Evolutionary conservation across 2,329 filamentous ascomycete species (phyloP).

Genomic region (Aureobasidium mangrovei): DNA sequence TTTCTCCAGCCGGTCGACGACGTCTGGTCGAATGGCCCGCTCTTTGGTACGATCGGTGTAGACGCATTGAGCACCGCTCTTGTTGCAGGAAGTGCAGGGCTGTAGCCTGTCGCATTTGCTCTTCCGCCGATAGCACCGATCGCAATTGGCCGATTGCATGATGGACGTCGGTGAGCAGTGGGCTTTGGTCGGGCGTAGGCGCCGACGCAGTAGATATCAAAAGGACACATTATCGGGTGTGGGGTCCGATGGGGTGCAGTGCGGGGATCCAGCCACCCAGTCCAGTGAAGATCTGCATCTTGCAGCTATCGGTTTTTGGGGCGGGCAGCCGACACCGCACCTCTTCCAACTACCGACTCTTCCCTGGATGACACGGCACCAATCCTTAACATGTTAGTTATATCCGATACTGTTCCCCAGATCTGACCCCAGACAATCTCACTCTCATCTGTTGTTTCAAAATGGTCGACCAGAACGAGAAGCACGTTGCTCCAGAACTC

Average conservation of each 20-base stretch:
- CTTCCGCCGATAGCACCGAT: conserved; percentile 36
- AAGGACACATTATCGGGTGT: neutral
- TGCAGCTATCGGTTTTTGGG: neutral
- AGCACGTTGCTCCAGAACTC: neutral
- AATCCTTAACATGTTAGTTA: neutral
- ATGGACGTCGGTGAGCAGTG: neutral
- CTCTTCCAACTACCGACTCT: neutral
- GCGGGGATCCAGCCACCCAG: neutral
- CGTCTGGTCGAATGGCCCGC: conserved; percentile 23
- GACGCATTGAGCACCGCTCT: conserved; percentile 28
- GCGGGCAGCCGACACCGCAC: neutral
- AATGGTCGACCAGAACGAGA: neutral
- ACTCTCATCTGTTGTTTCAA: neutral
- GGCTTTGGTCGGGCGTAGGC: neutral
- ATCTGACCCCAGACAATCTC: neutral
- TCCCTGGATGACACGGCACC: neutral
- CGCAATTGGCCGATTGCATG: conserved; percentile 23
- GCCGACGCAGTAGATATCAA: neutral
- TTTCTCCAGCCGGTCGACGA: conserved; percentile 30
- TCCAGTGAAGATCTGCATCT: neutral
- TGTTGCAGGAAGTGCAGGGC: conserved; percentile 32
- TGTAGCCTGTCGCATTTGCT: conserved; percentile 34
- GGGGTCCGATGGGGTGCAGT: neutral
- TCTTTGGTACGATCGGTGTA: conserved; percentile 28
- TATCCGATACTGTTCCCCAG: conserved; percentile 1